Conservation (phyloP, 305 asterid genomes). For the Monarda citriodora region DNA sequence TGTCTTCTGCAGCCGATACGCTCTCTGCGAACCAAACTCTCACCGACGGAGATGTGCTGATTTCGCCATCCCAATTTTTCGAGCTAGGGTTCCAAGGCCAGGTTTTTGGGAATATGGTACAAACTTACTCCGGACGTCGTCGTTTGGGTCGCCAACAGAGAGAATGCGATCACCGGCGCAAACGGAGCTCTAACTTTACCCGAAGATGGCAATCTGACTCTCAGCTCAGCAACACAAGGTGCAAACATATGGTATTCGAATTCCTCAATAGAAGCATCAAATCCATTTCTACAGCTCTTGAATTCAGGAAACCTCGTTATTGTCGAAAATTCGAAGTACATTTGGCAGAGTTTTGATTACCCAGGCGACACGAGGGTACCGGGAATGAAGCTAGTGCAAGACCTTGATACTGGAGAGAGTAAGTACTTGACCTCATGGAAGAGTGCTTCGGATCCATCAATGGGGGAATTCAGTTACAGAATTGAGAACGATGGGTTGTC, state of each 20-base stretch:
- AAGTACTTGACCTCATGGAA: constrained; percentile 18
- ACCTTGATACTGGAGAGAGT: not conserved
- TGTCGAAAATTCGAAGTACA: constrained; percentile 1
- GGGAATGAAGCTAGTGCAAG: constrained; percentile 11
- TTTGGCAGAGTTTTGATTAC: constrained; percentile 26
- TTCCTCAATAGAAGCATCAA: constrained; percentile 12
- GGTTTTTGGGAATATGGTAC: constrained; percentile 22
- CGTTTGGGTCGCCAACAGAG: constrained; percentile 29
- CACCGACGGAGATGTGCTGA: constrained; percentile 5
- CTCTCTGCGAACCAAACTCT: constrained; percentile 12
- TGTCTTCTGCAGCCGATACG: constrained; percentile 3
- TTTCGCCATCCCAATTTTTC: constrained; percentile 7
- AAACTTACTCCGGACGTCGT: constrained; percentile 14
- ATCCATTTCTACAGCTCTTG: constrained; percentile 19
- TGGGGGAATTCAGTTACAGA: constrained; percentile 9
- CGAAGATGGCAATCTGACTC: constrained; percentile 4
- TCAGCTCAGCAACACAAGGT: constrained; percentile 6
- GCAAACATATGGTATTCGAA: constrained; percentile 9
- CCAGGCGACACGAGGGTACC: constrained; percentile 19
- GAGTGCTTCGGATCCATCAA: constrained; percentile 19
- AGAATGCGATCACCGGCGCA: constrained; percentile 4
- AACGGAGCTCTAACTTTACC: constrained; percentile 8
- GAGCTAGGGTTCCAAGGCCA: constrained; percentile 18
- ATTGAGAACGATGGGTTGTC: constrained; percentile 20
- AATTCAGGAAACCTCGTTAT: constrained; percentile 16